phyloP scores from a whole-genome alignment of 129 eudicot genomes.

The Tanacetum coccineum region DNA sequence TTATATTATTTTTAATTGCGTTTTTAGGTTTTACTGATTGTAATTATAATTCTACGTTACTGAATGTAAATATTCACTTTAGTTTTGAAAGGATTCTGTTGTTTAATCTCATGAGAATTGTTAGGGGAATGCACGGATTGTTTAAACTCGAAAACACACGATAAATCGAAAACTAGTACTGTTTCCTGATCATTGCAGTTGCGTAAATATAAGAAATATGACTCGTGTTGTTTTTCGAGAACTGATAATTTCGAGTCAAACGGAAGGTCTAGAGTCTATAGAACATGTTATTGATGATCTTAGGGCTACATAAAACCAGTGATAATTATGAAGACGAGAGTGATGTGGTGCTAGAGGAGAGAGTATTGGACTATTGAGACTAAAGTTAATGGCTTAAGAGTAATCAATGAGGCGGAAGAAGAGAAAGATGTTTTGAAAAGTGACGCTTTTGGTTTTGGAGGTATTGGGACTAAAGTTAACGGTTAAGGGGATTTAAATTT shows the following conservation, averaged over 20 bases:
- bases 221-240: constrained; percentile 52
- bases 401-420: constrained; percentile 15
- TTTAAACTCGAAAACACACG: too few species aligned
- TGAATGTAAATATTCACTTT: constrained; percentile 29
- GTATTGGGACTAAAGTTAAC: too few species aligned
- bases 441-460: constrained; percentile 23
- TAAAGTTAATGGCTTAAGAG: constrained; percentile 35
- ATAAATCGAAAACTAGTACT: too few species aligned
- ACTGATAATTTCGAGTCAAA: too few species aligned
- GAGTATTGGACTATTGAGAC: constrained; percentile 18
- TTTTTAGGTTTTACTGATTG: constrained; percentile 22
- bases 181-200: too few species aligned
- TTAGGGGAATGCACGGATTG: too few species aligned
- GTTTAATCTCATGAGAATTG: constrained; percentile 71
- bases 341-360: constrained; percentile 25
- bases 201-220: too few species aligned
- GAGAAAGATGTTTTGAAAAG: constrained; percentile 9
- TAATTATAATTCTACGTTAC: constrained; percentile 23
- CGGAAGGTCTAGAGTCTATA: too few species aligned
- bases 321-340: constrained; percentile 35
- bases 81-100: constrained; percentile 32
- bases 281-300: constrained; percentile 19
- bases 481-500: constrained; percentile 20
- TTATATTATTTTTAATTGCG: too few species aligned
- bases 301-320: neutral